Evolutionary conservation across 495 filamentous ascomycete genomes (phyloP).

Genomic region (Eremomyces bilateralis): DNA sequence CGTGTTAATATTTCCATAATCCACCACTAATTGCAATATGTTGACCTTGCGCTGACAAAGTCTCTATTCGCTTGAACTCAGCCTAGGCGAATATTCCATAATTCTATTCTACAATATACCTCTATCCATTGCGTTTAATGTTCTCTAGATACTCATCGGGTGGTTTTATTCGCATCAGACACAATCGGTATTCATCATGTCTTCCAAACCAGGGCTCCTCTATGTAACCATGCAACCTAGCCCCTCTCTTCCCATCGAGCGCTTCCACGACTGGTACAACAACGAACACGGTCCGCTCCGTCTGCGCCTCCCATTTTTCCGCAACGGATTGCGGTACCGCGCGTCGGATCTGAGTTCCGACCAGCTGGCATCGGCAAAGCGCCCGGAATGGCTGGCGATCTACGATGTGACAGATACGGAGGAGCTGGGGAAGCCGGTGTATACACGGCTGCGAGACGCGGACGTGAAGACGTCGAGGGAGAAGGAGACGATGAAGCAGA

Average conservation of each 20-base stretch:
- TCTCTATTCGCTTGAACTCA: too few relatives aligned
- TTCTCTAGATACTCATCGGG: too few relatives aligned
- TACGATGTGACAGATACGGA: slow-evolving; percentile 64
- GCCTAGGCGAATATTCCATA: too few relatives aligned
- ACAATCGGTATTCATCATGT: too few relatives aligned
- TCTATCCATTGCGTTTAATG: too few relatives aligned
- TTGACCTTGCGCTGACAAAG: too few relatives aligned
- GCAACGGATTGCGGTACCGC: slow-evolving; percentile 57
- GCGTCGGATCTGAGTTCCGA: slow-evolving; percentile 30
- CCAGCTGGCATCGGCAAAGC: slow-evolving; percentile 1
- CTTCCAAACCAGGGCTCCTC: slow-evolving; percentile 50
- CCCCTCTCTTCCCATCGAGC: slow-evolving; percentile 34
- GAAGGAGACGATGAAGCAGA: slow-evolving; percentile 51
- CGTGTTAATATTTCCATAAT: too few relatives aligned
- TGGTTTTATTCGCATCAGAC: too few relatives aligned
- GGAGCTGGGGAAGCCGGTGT: slow-evolving; percentile 40
- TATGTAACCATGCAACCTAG: slow-evolving; percentile 62
- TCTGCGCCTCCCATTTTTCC: slow-evolving; percentile 43
- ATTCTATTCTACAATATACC: too few relatives aligned
- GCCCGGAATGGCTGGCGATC: slow-evolving; percentile 50
- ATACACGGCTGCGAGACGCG: slow-evolving; percentile 40
- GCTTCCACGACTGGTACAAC: slow-evolving; percentile 84
- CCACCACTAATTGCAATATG: too few relatives aligned
- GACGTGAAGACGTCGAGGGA: slow-evolving; percentile 49
- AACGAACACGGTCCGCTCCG: slow-evolving; percentile 67